A percentile compares a stretch with the other conserved stretches of the same genome.
These are phyloP conservation scores for Asterionellopsis glacialis DNA, from an alignment of 108 stramenopile species.

Conservation along the genomic window DNA sequence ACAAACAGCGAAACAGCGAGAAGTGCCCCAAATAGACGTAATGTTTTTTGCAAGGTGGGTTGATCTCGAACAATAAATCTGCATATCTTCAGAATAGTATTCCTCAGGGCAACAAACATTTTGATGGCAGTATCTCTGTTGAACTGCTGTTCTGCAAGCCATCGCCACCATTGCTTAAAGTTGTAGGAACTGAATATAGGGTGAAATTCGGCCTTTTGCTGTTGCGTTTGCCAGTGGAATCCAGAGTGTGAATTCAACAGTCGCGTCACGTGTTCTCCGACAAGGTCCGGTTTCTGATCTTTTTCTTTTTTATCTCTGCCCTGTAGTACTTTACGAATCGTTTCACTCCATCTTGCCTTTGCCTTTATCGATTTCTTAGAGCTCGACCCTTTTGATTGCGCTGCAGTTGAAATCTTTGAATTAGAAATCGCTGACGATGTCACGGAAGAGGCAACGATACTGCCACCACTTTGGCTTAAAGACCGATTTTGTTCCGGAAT, in stretches of 20 bases:
- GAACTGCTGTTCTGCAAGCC: neutral
- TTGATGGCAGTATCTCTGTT: neutral
- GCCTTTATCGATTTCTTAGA: no score
- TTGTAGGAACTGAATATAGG: neutral
- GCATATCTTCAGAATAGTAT: neutral
- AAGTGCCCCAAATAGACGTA: neutral
- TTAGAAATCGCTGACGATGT: no score
- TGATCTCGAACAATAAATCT: neutral
- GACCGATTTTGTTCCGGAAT: no score
- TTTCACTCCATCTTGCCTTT: neutral
- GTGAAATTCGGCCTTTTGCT: no score
- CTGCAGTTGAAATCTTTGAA: no score
- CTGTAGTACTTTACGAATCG: neutral
- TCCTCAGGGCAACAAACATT: neutral
- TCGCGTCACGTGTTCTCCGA: slow-evolving; percentile 14
- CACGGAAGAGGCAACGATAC: no score
- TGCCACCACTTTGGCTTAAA: no score
- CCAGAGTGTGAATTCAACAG: slow-evolving; percentile 10
- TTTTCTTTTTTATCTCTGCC: neutral
- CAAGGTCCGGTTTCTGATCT: neutral
- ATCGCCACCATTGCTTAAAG: neutral
- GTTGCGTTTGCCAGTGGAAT: neutral
- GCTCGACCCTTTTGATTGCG: no score
- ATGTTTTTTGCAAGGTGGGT: neutral
- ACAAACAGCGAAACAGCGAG: neutral